These are phyloP conservation scores for Scytalidium lignicola DNA, from an alignment of 2,329 filamentous ascomycete genomes.

Conservation along the genomic window DNA sequence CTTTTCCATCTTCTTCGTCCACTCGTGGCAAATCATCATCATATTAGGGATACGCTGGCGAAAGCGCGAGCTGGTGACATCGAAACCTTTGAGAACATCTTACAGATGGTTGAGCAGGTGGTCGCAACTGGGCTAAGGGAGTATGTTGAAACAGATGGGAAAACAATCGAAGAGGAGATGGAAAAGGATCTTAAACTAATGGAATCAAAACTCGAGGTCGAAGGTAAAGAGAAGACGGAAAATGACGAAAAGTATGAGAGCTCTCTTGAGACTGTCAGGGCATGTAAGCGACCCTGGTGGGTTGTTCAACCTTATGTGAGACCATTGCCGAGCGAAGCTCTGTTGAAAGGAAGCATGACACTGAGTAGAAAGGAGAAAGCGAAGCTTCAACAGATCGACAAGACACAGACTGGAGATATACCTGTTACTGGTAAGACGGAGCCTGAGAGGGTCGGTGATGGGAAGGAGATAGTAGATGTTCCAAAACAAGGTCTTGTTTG, in stretches of 20 bases:
- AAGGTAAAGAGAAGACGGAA: slow-evolving; percentile 29
- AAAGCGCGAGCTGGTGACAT: slow-evolving; percentile 65
- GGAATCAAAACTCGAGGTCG: slow-evolving; percentile 17
- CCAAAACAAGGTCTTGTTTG: slow-evolving; percentile 21
- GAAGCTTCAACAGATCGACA: slow-evolving; percentile 33
- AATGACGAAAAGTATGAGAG: slow-evolving; percentile 40
- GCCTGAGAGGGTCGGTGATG: slow-evolving; percentile 6
- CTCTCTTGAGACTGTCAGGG: slow-evolving; percentile 61
- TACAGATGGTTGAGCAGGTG: slow-evolving; percentile 68
- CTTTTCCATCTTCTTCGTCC: slow-evolving; percentile 87
- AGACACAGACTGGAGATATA: slow-evolving; percentile 11
- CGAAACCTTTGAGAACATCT: slow-evolving; percentile 68
- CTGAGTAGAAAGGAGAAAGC: slow-evolving; percentile 65
- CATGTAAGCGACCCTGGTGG: slow-evolving; percentile 83
- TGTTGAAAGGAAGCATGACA: slow-evolving; percentile 73
- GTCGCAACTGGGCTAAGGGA: slow-evolving; percentile 69
- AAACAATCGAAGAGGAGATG: slow-evolving; percentile 40
- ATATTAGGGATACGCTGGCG: slow-evolving; percentile 82
- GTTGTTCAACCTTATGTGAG: slow-evolving; percentile 82
- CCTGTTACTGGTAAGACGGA: slow-evolving; percentile 7
- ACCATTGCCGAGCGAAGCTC: slow-evolving; percentile 80
- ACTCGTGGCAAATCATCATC: slow-evolving; percentile 72
- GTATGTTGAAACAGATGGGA: slow-evolving; percentile 50
- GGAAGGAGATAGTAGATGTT: slow-evolving; percentile 16
- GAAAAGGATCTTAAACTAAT: slow-evolving; percentile 21